phyloP scores from a whole-genome alignment of 495 filamentous ascomycete genomes.

The Choiromyces venosus region DNA sequence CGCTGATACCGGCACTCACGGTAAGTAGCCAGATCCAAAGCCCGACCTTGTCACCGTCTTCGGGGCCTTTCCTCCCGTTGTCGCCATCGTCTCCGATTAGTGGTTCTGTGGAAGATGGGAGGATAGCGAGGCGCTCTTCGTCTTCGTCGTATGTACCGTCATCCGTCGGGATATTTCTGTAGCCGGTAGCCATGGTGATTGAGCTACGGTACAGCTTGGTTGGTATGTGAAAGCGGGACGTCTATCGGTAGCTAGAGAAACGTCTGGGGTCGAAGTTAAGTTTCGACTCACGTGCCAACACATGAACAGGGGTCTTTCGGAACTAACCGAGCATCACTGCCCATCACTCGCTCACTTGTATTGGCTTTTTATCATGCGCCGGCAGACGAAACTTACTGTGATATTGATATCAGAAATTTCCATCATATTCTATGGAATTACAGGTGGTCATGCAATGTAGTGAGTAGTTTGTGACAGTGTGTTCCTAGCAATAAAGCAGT shows the following conservation, averaged over 20 bases:
- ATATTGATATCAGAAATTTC: not conserved
- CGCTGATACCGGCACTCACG: constrained; percentile 74
- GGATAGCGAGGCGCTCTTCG: not conserved
- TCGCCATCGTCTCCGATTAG: not conserved
- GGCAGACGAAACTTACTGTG: not conserved
- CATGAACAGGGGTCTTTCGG: not conserved
- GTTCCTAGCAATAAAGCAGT: not conserved
- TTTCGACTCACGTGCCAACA: not conserved
- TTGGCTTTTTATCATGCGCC: not conserved
- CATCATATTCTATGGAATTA: not conserved
- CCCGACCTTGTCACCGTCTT: constrained; percentile 24
- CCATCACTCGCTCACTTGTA: not conserved
- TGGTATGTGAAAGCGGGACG: not conserved
- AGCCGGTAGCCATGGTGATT: not conserved
- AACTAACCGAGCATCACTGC: not conserved
- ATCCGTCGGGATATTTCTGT: not conserved
- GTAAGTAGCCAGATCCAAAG: constrained; percentile 64
- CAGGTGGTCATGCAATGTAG: not conserved
- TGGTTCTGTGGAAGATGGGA: not conserved
- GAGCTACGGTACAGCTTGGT: not conserved
- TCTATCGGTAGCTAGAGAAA: not conserved
- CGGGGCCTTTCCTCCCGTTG: constrained; percentile 9
- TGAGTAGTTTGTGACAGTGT: not conserved
- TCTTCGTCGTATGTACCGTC: not conserved
- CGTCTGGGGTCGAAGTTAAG: not conserved